Evolutionary conservation across 1,284 basidiomycete species (phyloP), one percentile per base, ranked within the genome.

Genomic region (Trichosporon coremiiforme): DNA sequence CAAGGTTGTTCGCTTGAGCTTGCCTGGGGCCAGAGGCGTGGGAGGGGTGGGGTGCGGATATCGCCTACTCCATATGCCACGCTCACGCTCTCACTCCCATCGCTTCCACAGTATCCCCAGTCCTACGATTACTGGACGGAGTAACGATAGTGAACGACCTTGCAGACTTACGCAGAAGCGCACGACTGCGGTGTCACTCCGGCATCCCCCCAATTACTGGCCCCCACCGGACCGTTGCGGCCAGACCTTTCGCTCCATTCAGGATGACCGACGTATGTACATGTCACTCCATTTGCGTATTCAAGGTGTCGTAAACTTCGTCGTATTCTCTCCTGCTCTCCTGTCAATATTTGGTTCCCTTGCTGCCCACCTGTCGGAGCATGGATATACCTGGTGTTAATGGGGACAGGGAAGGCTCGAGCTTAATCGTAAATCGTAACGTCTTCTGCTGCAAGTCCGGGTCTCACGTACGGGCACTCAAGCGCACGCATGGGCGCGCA

Each of bases 301-400:
- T 53, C 50, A 22, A 25, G 50, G 50, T 53, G 22, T 53, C 50
- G 50, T 53, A 53, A 53, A 7, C 20, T 13, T 38, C 20, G 10
- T 53, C 50, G 33, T 8, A 17, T 53, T 10, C 7, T 53, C 25
- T 25, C 25, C 25, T 25, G 25, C 25, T 25, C 50, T 10, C 6
- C 33, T 53, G 50, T 53, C n/a, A 53, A 53, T 53, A 53, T 53
- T 53, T 53, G 50, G 50, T 53, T 53, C 50, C 20, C 50, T 53
- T 25, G 4, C 5, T 53, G 50, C 20, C 7, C 50, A 53, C 20
- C 50, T 45, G 41, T 17, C 10, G 2, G 17, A 17, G 17, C 41
- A n/a, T 38, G 45, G 45, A 47, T 13, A 47, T 47, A 47, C 45
- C 6, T 20, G 10, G 17, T 47, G 10, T n/a, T 47, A 38, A 13